These are phyloP conservation scores for Chaetomium sp. DNA, from an alignment of 2,329 filamentous ascomycete species.

Conservation along the genomic window DNA sequence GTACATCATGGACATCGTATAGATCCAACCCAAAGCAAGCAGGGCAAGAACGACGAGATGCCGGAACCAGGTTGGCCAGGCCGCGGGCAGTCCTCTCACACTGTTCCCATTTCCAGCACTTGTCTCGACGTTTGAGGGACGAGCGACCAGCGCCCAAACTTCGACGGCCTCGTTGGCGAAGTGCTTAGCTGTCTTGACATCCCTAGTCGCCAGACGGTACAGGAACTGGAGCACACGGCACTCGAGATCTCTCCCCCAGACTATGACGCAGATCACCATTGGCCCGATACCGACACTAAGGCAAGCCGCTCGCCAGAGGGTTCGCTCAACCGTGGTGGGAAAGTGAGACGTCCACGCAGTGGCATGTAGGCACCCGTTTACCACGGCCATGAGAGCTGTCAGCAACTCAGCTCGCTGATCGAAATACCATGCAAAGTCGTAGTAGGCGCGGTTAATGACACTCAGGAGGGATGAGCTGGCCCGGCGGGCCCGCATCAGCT, in stretches of 20 bases:
- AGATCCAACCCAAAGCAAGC: background rate
- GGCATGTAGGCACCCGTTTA: background rate
- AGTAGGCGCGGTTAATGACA: background rate
- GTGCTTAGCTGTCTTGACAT: background rate
- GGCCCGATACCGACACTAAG: background rate
- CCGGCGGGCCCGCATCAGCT: background rate
- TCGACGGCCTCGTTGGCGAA: background rate
- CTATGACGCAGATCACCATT: background rate
- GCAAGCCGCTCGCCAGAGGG: background rate
- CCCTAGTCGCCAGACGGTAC: background rate
- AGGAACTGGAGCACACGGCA: background rate
- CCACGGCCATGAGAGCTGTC: background rate
- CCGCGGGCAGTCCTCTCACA: background rate
- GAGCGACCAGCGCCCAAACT: background rate
- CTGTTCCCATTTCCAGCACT: background rate
- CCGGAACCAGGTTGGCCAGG: background rate
- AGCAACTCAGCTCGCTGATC: background rate
- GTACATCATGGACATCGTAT: background rate
- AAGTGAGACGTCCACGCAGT: background rate
- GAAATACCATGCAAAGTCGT: background rate
- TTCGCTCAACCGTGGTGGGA: background rate
- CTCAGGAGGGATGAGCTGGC: background rate
- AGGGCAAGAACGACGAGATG: background rate
- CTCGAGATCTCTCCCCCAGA: background rate
- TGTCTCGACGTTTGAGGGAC: background rate